These are phyloP conservation scores for Ustilago cynodontis DNA, from an alignment of 1,284 basidiomycete species.

Conservation along the genomic window DNA sequence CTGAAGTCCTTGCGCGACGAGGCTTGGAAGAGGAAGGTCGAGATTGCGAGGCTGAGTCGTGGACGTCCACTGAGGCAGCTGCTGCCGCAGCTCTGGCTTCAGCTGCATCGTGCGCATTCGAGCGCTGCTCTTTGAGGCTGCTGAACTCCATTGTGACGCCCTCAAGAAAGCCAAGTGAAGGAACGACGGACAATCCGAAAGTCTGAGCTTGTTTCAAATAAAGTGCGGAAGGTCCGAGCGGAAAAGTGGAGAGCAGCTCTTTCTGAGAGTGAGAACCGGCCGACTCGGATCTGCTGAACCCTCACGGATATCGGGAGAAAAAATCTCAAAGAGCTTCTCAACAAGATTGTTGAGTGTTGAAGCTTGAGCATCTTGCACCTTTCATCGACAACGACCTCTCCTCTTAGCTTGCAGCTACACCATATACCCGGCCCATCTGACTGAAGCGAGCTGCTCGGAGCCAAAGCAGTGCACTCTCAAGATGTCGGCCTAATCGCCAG, in stretches of 20 bases:
- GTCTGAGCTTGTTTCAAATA: neutral
- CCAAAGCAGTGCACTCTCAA: neutral
- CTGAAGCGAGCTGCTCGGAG: neutral
- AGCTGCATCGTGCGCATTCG: constrained; percentile 24
- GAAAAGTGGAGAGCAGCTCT: constrained; percentile 21
- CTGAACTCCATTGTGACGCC: constrained; percentile 40
- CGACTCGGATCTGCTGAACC: constrained; percentile 21
- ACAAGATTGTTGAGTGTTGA: constrained; percentile 33
- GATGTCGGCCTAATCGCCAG: constrained; percentile 14
- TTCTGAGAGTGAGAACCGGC: neutral
- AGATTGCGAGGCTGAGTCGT: constrained; percentile 15
- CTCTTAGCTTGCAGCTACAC: neutral
- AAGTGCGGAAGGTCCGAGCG: constrained; percentile 29
- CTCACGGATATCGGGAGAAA: constrained; percentile 41
- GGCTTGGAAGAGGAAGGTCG: constrained; percentile 14
- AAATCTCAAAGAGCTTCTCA: constrained; percentile 10
- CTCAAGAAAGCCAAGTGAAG: no score
- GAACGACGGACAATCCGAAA: neutral
- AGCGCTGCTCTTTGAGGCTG: constrained; percentile 41
- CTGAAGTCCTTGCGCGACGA: neutral
- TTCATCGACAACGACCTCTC: neutral
- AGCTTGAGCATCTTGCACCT: neutral
- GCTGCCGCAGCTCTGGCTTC: constrained; percentile 41
- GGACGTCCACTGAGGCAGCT: constrained; percentile 24
- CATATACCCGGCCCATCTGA: neutral